Evolutionary conservation across 2,329 filamentous ascomycete species (phyloP), one percentile per base, ranked within the genome.

Genomic region (Trichoderma citrinoviride): DNA sequence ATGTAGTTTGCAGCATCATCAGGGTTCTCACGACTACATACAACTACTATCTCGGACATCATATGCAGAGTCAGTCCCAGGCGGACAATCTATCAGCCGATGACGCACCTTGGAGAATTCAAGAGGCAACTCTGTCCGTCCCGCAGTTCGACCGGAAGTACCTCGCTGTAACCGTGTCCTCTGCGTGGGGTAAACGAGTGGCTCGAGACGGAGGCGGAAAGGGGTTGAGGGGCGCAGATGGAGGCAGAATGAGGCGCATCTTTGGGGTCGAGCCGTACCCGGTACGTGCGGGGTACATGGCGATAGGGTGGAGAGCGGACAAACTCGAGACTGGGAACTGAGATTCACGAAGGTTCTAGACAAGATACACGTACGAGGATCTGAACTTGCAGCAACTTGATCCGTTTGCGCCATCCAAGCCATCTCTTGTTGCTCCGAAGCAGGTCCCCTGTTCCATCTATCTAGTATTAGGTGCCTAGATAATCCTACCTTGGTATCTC

Each of bases 61-160:
- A 23, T 40, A 17, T 27, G 29, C 14, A 14, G 8, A n/a, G 15
- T 5, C 7, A 37, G 27, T 6, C 4, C 1, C 29, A 17, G 10
- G 23, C 46, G 57, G 57, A 29, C 37, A 61, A 44, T 52, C 58
- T 33, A 61, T 61, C 27, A 43, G 25, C 58, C 47, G 47, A 44
- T 50, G 47, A 53, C 37, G 47, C 58, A 61, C 14, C 50, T 61
- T 29, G 15, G 23, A 37, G 4, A 37, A 37, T 37, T 37, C 50
- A 15, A 27, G 37, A 33, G 61, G 61, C 61, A 64, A 64, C 37
- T 64, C 52, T 64, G 6, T 64, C 61, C 61, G 61, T 57, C 61
- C 52, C 61, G 61, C 50, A 37, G 33, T 37, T 43, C 7, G 1
- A 33, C 40, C 50, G 57, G 57, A 27, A 46, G 46, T 50, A 50